These are phyloP conservation scores for Nakazawaea holstii DNA, from an alignment of 805 yeast species.

Conservation along the genomic window DNA sequence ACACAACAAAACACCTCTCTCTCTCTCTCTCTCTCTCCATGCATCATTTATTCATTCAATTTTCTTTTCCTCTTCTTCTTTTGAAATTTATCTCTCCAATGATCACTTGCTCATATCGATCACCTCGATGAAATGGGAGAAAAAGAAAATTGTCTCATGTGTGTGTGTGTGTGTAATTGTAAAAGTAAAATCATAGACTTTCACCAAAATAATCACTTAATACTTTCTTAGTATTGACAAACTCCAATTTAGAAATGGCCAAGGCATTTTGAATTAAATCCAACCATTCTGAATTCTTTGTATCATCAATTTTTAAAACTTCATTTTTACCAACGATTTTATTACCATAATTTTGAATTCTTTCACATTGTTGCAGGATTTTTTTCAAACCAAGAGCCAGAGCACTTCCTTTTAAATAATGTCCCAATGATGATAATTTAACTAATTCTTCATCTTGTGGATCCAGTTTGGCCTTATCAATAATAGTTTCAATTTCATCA, in stretches of 20 bases:
- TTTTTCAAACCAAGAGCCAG: conserved; percentile 85
- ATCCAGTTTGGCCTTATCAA: conserved; percentile 23
- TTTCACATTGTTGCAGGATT: conserved; percentile 84
- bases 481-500: conserved; percentile 56
- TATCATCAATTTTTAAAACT: conserved; percentile 24
- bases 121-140: not conserved
- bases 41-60: too few species aligned
- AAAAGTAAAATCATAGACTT: conserved; percentile 15
- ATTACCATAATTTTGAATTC: conserved; percentile 86
- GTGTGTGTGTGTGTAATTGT: not conserved
- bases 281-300: conserved; percentile 26
- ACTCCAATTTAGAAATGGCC: conserved; percentile 44
- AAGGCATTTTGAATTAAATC: conserved; percentile 48
- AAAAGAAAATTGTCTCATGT: not conserved
- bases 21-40: too few species aligned
- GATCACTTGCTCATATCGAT: too few species aligned
- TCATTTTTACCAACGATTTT: conserved; percentile 24
- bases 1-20: too few species aligned
- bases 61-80: too few species aligned
- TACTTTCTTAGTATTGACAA: conserved; percentile 42
- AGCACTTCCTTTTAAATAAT: conserved; percentile 91
- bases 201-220: conserved; percentile 47
- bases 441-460: conserved; percentile 39
- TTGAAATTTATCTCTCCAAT: too few species aligned
- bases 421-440: conserved; percentile 74